Conservation (phyloP, 371 early-diverging fungal species). For the Rhizopus delemar region DNA sequence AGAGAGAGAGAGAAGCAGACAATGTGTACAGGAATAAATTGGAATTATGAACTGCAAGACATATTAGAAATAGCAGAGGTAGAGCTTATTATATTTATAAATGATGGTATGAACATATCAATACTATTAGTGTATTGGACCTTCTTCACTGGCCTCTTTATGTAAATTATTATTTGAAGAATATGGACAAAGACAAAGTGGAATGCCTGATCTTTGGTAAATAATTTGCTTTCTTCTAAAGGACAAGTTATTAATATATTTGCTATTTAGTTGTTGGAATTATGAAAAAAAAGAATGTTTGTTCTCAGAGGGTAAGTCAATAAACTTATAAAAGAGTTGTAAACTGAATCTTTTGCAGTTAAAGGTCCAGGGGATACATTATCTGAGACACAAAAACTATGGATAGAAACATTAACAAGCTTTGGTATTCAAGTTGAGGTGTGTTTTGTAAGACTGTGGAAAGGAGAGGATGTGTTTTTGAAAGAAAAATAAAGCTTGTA, state of each 20-base stretch:
- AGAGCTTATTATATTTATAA: not conserved
- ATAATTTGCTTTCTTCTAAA: not conserved
- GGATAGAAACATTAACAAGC: slow-evolving; percentile 66
- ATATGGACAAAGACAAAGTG: slow-evolving; percentile 63
- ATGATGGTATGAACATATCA: not conserved
- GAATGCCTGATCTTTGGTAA: slow-evolving; percentile 75
- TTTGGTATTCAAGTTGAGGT: slow-evolving; percentile 65
- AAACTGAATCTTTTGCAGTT: slow-evolving; percentile 38
- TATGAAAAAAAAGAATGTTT: slow-evolving; percentile 52
- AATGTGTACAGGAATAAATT: slow-evolving; percentile 63
- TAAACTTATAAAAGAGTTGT: slow-evolving; percentile 53
- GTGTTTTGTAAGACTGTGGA: slow-evolving; percentile 61
- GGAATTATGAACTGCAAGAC: slow-evolving; percentile 56
- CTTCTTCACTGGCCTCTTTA: slow-evolving; percentile 52
- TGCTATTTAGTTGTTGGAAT: slow-evolving; percentile 58
- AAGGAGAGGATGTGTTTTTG: slow-evolving; percentile 47
- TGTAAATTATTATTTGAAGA: slow-evolving; percentile 66
- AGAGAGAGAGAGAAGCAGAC: slow-evolving; percentile 49
- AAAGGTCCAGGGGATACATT: slow-evolving; percentile 78
- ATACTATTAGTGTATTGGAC: slow-evolving; percentile 57
- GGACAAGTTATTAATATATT: not conserved
- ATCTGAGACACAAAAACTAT: slow-evolving; percentile 73
- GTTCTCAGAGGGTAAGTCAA: slow-evolving; percentile 65
- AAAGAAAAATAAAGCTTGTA: not conserved
- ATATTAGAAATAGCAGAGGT: slow-evolving; percentile 61